These are phyloP conservation scores for Pisolithus thermaeus DNA, from an alignment of 1,284 basidiomycete genomes.

Conservation along the genomic window DNA sequence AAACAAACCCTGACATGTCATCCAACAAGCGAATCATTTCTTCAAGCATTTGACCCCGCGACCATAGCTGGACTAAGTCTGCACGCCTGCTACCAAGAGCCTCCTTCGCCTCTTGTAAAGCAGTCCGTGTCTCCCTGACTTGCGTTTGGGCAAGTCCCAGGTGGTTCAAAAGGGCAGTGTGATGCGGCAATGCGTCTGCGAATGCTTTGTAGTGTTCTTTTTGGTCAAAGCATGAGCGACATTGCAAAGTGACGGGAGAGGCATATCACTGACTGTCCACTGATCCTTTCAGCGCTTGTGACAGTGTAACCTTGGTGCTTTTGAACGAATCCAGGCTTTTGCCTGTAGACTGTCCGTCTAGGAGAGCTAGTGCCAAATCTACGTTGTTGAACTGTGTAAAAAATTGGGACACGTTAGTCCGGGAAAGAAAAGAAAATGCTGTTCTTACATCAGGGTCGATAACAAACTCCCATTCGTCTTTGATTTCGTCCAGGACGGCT, in stretches of 20 bases:
- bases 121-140: constrained; percentile 62
- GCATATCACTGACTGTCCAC: constrained; percentile 64
- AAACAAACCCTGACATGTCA: constrained; percentile 64
- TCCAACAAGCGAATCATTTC: constrained; percentile 90
- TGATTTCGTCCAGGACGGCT: constrained; percentile 83
- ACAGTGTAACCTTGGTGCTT: constrained; percentile 68
- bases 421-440: not conserved
- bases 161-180: constrained; percentile 69
- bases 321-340: constrained; percentile 74
- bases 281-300: constrained; percentile 74
- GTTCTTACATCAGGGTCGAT: constrained; percentile 73
- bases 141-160: constrained; percentile 69
- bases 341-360: constrained; percentile 67
- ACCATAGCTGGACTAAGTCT: constrained; percentile 84
- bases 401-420: not conserved
- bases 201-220: constrained; percentile 88
- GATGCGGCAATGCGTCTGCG: constrained; percentile 84
- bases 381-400: constrained; percentile 80
- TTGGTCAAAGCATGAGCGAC: constrained; percentile 2
- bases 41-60: constrained; percentile 75
- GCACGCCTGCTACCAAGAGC: constrained; percentile 71
- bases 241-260: constrained; percentile 4
- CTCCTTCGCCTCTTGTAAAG: constrained; percentile 78
- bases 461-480: constrained; percentile 86
- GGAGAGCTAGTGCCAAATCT: constrained; percentile 80